A percentile compares a stretch with the other conserved stretches of the same genome.
phyloP scores from a whole-genome alignment of 2,329 filamentous ascomycete species.

The Aspergillus uvarum region DNA sequence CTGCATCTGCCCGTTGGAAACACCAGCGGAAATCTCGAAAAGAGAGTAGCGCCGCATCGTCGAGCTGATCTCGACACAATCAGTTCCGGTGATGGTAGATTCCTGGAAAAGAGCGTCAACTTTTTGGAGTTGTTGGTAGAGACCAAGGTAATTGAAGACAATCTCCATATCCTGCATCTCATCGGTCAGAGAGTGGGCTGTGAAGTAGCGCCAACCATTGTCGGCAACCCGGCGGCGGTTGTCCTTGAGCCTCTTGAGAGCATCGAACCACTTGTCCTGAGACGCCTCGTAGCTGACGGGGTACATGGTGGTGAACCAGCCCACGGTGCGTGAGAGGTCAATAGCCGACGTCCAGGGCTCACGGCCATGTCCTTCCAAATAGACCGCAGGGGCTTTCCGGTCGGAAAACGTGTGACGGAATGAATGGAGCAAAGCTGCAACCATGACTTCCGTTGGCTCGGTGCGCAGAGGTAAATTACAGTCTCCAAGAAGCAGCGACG shows the following conservation, averaged over 20 bases:
- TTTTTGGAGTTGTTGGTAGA: constrained; percentile 20
- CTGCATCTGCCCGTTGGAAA: not conserved
- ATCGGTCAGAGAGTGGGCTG: constrained; percentile 11
- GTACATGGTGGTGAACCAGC: constrained; percentile 17
- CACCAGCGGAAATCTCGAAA: constrained; percentile 3
- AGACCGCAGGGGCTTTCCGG: constrained; percentile 4
- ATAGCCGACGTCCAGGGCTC: constrained; percentile 10
- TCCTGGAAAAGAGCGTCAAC: constrained; percentile 12
- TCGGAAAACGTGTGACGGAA: constrained; percentile 7
- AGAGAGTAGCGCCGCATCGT: not conserved
- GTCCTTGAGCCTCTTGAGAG: constrained; percentile 1
- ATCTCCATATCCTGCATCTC: constrained; percentile 16
- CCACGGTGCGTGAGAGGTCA: constrained; percentile 13
- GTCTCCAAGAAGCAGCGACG: constrained; percentile 2
- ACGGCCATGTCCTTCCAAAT: constrained; percentile 13
- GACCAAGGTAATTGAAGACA: constrained; percentile 25
- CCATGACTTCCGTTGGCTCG: constrained; percentile 7
- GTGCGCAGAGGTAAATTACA: constrained; percentile 1
- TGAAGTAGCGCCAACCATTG: constrained; percentile 10
- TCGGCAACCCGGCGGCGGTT: not conserved
- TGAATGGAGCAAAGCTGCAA: constrained; percentile 10
- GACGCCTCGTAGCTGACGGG: not conserved
- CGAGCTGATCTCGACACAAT: not conserved
- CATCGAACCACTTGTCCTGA: not conserved
- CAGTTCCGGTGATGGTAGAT: constrained; percentile 4